These are phyloP conservation scores for Phlebiopsis flavidoalba DNA, from an alignment of 768 basidiomycete species.

Conservation along the genomic window DNA sequence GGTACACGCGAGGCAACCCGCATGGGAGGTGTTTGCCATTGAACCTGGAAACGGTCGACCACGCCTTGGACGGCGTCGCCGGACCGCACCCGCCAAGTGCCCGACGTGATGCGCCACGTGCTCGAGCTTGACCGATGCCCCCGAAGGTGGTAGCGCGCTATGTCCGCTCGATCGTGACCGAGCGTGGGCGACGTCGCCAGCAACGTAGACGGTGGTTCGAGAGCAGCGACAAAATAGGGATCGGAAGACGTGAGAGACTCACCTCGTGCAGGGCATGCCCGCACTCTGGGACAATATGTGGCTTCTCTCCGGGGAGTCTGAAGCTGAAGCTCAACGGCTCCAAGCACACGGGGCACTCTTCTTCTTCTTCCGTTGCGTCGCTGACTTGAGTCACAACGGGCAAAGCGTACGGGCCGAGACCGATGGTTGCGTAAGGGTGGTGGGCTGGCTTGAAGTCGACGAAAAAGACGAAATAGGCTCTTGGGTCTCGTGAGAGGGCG, in stretches of 20 bases:
- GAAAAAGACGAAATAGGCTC: conserved; percentile 29
- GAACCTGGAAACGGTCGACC: neutral
- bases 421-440: conserved; percentile 53
- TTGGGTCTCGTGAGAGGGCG: conserved; percentile 3
- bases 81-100: neutral
- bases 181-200: neutral
- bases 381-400: conserved; percentile 60
- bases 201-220: neutral
- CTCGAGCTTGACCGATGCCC: neutral
- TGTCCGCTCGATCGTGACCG: neutral
- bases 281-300: conserved; percentile 95
- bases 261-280: conserved; percentile 97
- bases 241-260: conserved; percentile 14
- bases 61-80: neutral
- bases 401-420: conserved; percentile 50
- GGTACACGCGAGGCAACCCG: neutral
- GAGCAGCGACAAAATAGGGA: neutral
- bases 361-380: conserved; percentile 67
- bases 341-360: conserved; percentile 94
- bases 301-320: conserved; percentile 92
- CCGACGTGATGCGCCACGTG: conserved; percentile 2
- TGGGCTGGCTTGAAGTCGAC: conserved; percentile 33
- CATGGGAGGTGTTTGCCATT: neutral
- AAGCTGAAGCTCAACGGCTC: conserved; percentile 93
- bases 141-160: neutral